Conservation (phyloP, 1,284 basidiomycete genomes). For the Tranzscheliella williamsii region DNA sequence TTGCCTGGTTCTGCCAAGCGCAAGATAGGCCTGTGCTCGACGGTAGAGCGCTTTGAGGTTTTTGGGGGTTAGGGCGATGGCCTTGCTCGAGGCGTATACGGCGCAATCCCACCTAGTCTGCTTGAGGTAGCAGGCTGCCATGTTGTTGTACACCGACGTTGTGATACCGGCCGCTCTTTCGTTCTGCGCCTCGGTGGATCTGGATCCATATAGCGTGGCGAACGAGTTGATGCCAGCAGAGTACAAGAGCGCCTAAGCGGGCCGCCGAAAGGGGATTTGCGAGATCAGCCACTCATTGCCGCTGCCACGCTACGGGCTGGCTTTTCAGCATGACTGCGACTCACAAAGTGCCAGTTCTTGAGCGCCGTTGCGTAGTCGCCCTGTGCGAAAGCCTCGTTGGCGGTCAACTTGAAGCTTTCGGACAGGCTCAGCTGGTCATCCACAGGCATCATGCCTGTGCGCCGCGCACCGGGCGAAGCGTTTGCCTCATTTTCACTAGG, state of each 20-base stretch:
- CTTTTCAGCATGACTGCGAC: too few relatives aligned
- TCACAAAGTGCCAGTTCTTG: conserved; percentile 37
- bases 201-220: conserved; percentile 26
- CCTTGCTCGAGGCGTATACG: conserved; percentile 24
- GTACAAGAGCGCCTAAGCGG: conserved; percentile 34
- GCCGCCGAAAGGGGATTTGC: too few relatives aligned
- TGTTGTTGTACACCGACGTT: conserved; percentile 35
- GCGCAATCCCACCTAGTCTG: conserved; percentile 34
- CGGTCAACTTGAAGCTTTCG: conserved; percentile 21
- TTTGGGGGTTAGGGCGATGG: conserved; percentile 16
- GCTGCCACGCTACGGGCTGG: too few relatives aligned
- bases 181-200: conserved; percentile 26
- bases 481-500: not conserved
- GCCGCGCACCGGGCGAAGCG: not conserved
- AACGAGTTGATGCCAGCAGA: conserved; percentile 44
- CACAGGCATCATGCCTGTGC: conserved; percentile 7
- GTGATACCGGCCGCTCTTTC: conserved; percentile 20
- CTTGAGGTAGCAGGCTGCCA: conserved; percentile 36
- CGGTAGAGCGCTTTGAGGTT: conserved; percentile 44
- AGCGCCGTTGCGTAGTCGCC: conserved; percentile 14
- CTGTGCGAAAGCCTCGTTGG: conserved; percentile 22
- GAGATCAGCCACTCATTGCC: too few relatives aligned
- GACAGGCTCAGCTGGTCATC: conserved; percentile 22
- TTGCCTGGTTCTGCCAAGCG: conserved; percentile 14
- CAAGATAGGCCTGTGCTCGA: conserved; percentile 27